phyloP scores from a whole-genome alignment of 2,329 filamentous ascomycete genomes.

The Penicillium crustosum region DNA sequence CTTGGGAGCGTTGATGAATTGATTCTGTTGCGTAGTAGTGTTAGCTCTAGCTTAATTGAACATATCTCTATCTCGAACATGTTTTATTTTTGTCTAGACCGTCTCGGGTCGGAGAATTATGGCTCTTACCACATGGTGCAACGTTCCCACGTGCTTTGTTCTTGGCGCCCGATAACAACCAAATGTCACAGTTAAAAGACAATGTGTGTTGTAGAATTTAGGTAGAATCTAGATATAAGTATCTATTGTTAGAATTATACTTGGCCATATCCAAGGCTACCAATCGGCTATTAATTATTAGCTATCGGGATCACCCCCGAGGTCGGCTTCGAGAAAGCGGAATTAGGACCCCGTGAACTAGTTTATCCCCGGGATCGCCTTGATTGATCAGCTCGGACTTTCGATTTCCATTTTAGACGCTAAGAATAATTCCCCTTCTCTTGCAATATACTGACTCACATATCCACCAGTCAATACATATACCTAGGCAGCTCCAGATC shows the following conservation, averaged over 20 bases:
- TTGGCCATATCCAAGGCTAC: not conserved
- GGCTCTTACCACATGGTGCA: not conserved
- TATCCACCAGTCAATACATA: not conserved
- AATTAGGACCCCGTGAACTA: not conserved
- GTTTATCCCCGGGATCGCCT: not conserved
- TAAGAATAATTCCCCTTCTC: not conserved
- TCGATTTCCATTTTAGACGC: not conserved
- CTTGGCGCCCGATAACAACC: not conserved
- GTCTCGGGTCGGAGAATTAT: not conserved
- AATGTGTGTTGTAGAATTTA: not conserved
- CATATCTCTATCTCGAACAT: constrained; percentile 14
- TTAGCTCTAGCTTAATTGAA: constrained; percentile 24
- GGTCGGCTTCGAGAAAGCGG: not conserved
- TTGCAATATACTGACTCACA: not conserved
- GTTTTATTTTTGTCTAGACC: not conserved
- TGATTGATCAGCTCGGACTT: constrained; percentile 25
- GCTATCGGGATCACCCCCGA: not conserved
- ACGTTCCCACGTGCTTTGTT: not conserved
- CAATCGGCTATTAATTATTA: not conserved
- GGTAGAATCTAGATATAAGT: not conserved
- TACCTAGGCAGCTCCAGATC: not conserved
- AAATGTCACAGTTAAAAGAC: not conserved
- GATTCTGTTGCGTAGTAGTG: constrained; percentile 9
- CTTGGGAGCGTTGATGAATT: constrained; percentile 11
- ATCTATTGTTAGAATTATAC: not conserved